Conservation (phyloP, 257 asterid genomes). For the Primulina tabacum region DNA sequence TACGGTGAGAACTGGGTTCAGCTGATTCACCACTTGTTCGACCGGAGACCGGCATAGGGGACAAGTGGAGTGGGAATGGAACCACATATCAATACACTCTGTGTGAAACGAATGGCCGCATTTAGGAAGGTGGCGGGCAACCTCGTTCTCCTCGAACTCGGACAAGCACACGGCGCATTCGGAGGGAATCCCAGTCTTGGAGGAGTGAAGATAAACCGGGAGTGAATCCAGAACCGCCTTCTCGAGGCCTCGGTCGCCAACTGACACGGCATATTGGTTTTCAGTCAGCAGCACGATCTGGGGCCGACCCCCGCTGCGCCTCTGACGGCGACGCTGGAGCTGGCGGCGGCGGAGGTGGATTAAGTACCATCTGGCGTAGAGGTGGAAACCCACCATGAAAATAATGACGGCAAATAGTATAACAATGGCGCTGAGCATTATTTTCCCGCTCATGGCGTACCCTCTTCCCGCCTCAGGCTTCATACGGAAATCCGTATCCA, state of each 20-base stretch:
- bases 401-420: slow-evolving; percentile 13
- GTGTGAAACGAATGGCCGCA: slow-evolving; percentile 68
- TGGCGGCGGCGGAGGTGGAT: slow-evolving; percentile 21
- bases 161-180: slow-evolving; percentile 86
- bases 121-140: slow-evolving; percentile 56
- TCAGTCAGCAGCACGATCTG: slow-evolving; percentile 53
- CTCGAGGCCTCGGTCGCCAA: slow-evolving; percentile 57
- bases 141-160: slow-evolving; percentile 65
- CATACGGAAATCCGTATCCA: not conserved
- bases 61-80: slow-evolving; percentile 71
- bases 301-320: slow-evolving; percentile 33
- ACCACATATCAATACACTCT: slow-evolving; percentile 89
- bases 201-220: slow-evolving; percentile 43
- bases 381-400: slow-evolving; percentile 17
- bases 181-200: slow-evolving; percentile 32
- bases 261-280: slow-evolving; percentile 24
- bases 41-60: slow-evolving; percentile 81
- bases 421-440: slow-evolving; percentile 14
- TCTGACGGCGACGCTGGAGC: not conserved
- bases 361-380: slow-evolving; percentile 25
- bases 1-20: slow-evolving; percentile 23
- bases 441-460: slow-evolving; percentile 11
- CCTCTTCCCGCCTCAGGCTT: not conserved
- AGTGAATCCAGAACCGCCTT: slow-evolving; percentile 48
- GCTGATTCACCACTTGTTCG: slow-evolving; percentile 31